A percentile compares a stretch with the other conserved stretches of the same genome.
Evolutionary conservation across 257 asterid genomes (phyloP).

Genomic region (Henckelia pumila): DNA sequence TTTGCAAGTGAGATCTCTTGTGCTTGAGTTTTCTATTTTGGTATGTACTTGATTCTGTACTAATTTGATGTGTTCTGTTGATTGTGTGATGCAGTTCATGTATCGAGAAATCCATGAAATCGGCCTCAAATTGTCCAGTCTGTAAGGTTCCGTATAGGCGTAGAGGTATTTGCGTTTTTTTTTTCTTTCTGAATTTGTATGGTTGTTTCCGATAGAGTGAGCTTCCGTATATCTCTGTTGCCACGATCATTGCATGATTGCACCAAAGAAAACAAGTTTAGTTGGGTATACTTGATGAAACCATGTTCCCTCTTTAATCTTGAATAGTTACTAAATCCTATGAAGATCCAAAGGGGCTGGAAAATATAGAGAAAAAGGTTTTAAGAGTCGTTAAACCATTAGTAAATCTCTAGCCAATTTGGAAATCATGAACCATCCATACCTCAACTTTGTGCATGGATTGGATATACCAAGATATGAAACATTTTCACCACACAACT

Average conservation of each 20-base stretch:
- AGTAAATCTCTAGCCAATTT: background rate
- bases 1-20: conserved; percentile 67
- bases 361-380: background rate
- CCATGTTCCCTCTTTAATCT: background rate
- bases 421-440: background rate
- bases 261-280: background rate
- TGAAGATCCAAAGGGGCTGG: background rate
- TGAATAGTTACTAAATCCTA: background rate
- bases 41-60: background rate
- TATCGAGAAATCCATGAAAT: conserved; percentile 76
- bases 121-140: conserved; percentile 75
- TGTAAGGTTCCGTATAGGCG: conserved; percentile 89
- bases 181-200: background rate
- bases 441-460: background rate
- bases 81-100: conserved; percentile 48
- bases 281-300: background rate
- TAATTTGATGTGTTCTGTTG: background rate
- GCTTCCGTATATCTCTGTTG: background rate
- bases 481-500: background rate
- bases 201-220: background rate
- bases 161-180: conserved; percentile 51
- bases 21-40: background rate
- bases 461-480: background rate
- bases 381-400: background rate
- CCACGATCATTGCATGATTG: background rate